A percentile compares a stretch with the other conserved stretches of the same genome.
Evolutionary conservation across 805 yeast species (phyloP).

Genomic region (Jamesozyma spencerorum): DNA sequence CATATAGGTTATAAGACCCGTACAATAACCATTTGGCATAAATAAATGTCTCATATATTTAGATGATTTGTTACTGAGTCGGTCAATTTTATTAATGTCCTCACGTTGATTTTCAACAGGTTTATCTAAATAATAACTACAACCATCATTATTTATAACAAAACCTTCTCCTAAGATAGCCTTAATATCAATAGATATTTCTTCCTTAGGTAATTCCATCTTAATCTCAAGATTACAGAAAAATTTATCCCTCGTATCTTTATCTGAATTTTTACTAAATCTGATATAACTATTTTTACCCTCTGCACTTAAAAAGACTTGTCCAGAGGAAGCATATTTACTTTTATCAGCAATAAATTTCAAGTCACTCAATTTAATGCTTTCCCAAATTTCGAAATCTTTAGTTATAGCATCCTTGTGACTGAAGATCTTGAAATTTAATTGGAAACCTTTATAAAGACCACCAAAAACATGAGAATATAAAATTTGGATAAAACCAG

Average conservation of each 20-base stretch:
- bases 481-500: conserved; percentile 45
- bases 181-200: conserved; percentile 13
- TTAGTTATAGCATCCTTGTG: conserved; percentile 13
- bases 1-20: conserved; percentile 42
- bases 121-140: conserved; percentile 57
- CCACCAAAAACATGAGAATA: conserved; percentile 44
- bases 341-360: conserved; percentile 1
- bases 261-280: conserved; percentile 7
- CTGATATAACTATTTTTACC: conserved; percentile 15
- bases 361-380: conserved; percentile 33
- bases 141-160: conserved; percentile 70
- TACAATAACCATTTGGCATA: conserved; percentile 65
- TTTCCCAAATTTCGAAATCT: conserved; percentile 38
- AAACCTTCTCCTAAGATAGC: conserved; percentile 40
- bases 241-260: conserved; percentile 1
- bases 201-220: conserved; percentile 10
- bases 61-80: conserved; percentile 32
- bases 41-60: conserved; percentile 56
- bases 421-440: conserved; percentile 38
- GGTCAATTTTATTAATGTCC: conserved; percentile 47
- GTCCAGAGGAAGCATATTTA: conserved; percentile 12
- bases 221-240: conserved; percentile 12
- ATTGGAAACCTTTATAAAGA: conserved; percentile 44
- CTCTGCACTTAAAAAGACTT: conserved; percentile 9
- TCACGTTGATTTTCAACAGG: conserved; percentile 10